A percentile compares a stretch with the other conserved stretches of the same genome.
These are phyloP conservation scores for Globisporangium irregulare DNA, from an alignment of 352 stramenopile species.

Conservation along the genomic window DNA sequence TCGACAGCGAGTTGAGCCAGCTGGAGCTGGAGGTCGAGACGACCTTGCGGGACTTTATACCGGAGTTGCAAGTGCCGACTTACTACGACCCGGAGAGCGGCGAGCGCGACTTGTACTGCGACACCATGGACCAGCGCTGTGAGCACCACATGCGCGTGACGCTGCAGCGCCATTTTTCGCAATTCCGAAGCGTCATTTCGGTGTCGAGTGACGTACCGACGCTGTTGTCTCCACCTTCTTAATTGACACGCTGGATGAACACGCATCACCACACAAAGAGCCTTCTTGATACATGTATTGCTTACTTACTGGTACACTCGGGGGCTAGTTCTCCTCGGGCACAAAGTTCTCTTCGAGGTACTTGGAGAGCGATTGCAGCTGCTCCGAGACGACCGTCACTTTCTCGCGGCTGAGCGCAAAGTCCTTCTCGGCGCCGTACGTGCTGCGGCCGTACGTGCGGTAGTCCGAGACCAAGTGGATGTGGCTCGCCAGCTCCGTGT, in stretches of 20 bases:
- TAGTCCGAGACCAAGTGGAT: slow-evolving; percentile 87
- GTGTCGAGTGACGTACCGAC: background rate
- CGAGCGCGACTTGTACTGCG: slow-evolving; percentile 13
- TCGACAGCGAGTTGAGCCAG: slow-evolving; percentile 15
- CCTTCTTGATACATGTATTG: background rate
- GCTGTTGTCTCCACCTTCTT: background rate
- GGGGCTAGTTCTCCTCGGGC: slow-evolving; percentile 50
- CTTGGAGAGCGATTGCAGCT: slow-evolving; percentile 68
- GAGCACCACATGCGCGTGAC: slow-evolving; percentile 38
- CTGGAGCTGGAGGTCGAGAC: slow-evolving; percentile 31
- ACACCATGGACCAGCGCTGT: slow-evolving; percentile 26
- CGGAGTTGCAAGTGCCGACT: slow-evolving; percentile 25
- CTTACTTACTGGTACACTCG: background rate
- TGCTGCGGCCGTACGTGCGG: slow-evolving; percentile 76
- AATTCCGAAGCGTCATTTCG: slow-evolving; percentile 28
- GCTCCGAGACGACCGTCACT: slow-evolving; percentile 72
- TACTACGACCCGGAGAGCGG: slow-evolving; percentile 15
- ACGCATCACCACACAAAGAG: background rate
- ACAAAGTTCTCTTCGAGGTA: slow-evolving; percentile 79
- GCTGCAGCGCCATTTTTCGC: slow-evolving; percentile 63
- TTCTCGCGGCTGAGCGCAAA: slow-evolving; percentile 74
- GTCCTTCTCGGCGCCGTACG: slow-evolving; percentile 84
- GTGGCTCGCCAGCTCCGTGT: slow-evolving; percentile 77
- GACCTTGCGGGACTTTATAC: slow-evolving; percentile 37
- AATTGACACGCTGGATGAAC: background rate